Evolutionary conservation across 257 asterid genomes (phyloP), one percentile per base, ranked within the genome.

Genomic region (Nicotiana tabacum): DNA sequence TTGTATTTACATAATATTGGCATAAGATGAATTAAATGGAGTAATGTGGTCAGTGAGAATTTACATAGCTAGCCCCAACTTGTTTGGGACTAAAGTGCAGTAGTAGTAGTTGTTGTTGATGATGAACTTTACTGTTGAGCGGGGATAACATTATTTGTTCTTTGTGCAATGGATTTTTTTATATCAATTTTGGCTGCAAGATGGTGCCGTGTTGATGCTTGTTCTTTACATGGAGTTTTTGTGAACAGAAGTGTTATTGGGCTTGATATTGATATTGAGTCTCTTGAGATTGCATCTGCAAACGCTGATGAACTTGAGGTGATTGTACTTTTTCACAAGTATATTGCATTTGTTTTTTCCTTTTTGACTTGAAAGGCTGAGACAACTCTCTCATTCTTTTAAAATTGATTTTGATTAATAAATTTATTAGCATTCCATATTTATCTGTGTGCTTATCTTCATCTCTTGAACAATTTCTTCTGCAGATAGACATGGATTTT

Each of bases 231-330:
- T 53, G 78, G 84, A 18, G 62, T 89, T 83, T 81, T 33, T 32
- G 39, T 29, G 77, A 60, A 37, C 90, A 93, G 97, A 81, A 94
- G 92, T 83, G 92, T 94, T 66, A 78, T 89, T 64, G 99, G 99
- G 84, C 85, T 92, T 55, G 99, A 96, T 77, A 85, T 96, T 80
- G 99, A 96, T 78, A 78, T 90, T 1, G 97, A 93, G 55, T 93
- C 98, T 74, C 96, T 96, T 77, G 96, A 96, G 87, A 96, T 94
- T 87, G 99, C 98, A 17, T 84, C 89, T 56, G 87, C 89, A 58
- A 96, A 94, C 84, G 98, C 98, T 7, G 93, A 91, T 21, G 97
- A 93, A 58, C 92, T 96, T 30, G 98, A 96, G 90, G 99, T 95
- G 89, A 80, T 74, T 15, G 66, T 46, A 72, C 32, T 79, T 51